Conservation (phyloP, 192 early-diverging fungal species). For the Entomortierella lignicola region DNA sequence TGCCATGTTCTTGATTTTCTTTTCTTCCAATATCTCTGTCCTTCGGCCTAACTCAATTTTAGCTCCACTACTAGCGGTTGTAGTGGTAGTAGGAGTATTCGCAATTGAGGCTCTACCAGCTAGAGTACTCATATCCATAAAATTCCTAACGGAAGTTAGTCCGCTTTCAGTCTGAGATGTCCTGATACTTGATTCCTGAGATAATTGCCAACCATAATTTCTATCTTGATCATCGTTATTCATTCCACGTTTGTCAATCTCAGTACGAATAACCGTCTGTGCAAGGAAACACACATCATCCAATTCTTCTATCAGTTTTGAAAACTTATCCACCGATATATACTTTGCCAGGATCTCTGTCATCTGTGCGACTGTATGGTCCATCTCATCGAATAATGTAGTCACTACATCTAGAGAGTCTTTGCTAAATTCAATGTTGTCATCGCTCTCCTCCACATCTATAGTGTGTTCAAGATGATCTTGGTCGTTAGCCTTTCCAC, state of each 20-base stretch:
- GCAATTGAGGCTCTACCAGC: too few species aligned
- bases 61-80: neutral
- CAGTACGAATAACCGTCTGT: constrained; percentile 15
- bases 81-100: too few species aligned
- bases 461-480: neutral
- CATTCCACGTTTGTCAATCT: constrained; percentile 1
- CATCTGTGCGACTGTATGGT: constrained; percentile 21
- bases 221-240: neutral
- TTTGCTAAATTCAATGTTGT: neutral
- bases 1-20: neutral
- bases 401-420: constrained; percentile 1
- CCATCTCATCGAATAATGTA: constrained; percentile 25
- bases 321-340: constrained; percentile 22
- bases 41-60: neutral
- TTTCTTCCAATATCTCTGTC: neutral
- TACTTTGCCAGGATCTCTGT: constrained; percentile 17
- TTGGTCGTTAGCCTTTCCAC: neutral
- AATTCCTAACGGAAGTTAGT: neutral
- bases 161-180: neutral
- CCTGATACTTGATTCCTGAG: neutral
- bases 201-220: neutral
- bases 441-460: neutral
- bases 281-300: constrained; percentile 26
- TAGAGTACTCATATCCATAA: neutral
- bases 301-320: constrained; percentile 20